phyloP scores from a whole-genome alignment of 169 alveolate genomes.

The Miamiensis avidus region DNA sequence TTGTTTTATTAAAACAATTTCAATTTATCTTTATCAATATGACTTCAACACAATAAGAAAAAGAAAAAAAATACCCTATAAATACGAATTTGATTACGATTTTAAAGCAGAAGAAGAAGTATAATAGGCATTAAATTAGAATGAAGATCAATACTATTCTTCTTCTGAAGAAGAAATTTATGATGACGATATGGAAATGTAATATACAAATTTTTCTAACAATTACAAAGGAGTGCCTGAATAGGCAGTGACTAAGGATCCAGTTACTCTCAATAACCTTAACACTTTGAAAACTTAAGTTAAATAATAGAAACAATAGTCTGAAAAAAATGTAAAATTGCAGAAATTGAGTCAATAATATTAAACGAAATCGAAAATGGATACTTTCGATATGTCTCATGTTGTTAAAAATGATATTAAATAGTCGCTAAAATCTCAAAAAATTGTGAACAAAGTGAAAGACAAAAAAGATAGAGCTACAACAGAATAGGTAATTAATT shows the following conservation, averaged over 20 bases:
- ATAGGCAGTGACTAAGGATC: too few species aligned
- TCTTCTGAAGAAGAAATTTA: slow-evolving; percentile 2
- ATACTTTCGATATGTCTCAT: background rate
- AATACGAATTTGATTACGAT: slow-evolving; percentile 1
- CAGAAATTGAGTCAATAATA: background rate
- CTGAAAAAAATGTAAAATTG: background rate
- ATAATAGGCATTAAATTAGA: background rate
- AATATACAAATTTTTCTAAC: background rate
- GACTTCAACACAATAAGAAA: too few species aligned
- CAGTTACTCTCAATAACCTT: too few species aligned
- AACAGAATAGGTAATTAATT: background rate
- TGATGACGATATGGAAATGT: slow-evolving; percentile 2
- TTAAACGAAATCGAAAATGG: background rate
- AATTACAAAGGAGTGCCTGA: too few species aligned
- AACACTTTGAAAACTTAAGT: too few species aligned
- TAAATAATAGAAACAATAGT: background rate
- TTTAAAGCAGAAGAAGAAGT: background rate
- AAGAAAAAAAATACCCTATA: too few species aligned
- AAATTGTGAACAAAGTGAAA: background rate
- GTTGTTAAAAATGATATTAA: background rate
- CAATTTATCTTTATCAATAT: too few species aligned
- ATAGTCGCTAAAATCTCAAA: background rate
- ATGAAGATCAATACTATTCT: background rate
- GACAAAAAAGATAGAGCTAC: background rate
- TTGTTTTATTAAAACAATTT: too few species aligned